A percentile compares a stretch with the other conserved stretches of the same genome.
phyloP scores from a whole-genome alignment of 225 moss, liverwort and hornwort genomes.

The Rhytidiadelphus loreus region DNA sequence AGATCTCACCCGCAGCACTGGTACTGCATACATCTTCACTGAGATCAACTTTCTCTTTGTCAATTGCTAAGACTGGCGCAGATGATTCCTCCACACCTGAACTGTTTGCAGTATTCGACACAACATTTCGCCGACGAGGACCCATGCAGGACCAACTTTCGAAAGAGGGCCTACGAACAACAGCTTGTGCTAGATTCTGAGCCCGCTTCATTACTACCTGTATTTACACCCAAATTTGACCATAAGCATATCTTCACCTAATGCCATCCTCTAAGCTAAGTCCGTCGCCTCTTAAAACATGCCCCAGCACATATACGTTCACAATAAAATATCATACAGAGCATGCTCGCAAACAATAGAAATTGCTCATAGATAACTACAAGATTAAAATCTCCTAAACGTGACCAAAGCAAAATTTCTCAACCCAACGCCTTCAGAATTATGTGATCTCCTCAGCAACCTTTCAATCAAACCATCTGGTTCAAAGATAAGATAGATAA shows the following conservation, averaged over 20 bases:
- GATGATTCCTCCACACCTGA: background rate
- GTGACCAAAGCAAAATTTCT: background rate
- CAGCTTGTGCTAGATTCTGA: conserved; percentile 80
- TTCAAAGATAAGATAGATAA: background rate
- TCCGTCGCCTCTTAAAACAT: background rate
- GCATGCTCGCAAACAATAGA: background rate
- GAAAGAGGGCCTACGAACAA: conserved; percentile 69
- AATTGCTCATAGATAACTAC: background rate
- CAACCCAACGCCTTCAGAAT: background rate
- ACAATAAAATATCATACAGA: background rate
- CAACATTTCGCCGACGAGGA: conserved; percentile 58
- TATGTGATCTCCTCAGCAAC: background rate
- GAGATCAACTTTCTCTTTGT: conserved; percentile 24
- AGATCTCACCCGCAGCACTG: background rate
- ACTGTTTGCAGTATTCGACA: conserved; percentile 13
- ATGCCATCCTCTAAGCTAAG: background rate
- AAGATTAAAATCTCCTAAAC: background rate
- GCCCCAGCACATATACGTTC: background rate
- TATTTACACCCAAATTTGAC: background rate
- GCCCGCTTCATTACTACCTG: conserved; percentile 92
- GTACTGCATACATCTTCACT: conserved; percentile 11
- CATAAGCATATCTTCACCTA: background rate
- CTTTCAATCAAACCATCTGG: background rate
- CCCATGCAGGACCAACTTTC: conserved; percentile 93
- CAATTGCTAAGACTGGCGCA: background rate